A percentile compares a stretch with the other conserved stretches of the same genome.
Conservation (phyloP, 371 early-diverging fungal genomes). For the Funneliformis caledonium region DNA sequence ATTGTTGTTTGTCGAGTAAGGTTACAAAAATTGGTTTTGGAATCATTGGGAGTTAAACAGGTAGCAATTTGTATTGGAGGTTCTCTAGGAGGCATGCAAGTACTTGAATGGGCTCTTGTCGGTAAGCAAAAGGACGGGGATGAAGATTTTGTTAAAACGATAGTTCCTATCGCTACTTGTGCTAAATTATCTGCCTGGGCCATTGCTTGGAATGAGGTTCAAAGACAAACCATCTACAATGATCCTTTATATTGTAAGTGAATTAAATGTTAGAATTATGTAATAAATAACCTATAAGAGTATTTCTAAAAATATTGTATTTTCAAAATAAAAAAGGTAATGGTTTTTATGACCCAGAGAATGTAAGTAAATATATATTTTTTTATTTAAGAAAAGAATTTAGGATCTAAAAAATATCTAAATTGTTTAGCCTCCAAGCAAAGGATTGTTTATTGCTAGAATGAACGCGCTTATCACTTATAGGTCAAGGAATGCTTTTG, state of each 20-base stretch:
- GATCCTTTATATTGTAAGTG: constrained; percentile 79
- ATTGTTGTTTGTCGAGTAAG: constrained; percentile 40
- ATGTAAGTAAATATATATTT: constrained; percentile 46
- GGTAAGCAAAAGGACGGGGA: constrained; percentile 50
- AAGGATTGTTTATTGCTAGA: constrained; percentile 90
- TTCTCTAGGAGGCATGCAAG: constrained; percentile 97
- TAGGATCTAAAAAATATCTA: constrained; percentile 20
- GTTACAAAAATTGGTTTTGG: constrained; percentile 81
- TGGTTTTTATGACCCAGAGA: constrained; percentile 69
- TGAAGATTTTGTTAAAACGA: constrained; percentile 76
- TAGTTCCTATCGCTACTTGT: constrained; percentile 93
- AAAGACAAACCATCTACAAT: constrained; percentile 93
- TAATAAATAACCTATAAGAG: background rate
- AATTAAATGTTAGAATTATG: background rate
- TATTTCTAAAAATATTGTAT: background rate
- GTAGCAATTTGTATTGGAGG: constrained; percentile 92
- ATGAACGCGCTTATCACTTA: constrained; percentile 96
- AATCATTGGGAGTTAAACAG: constrained; percentile 80
- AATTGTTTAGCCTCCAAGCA: constrained; percentile 62
- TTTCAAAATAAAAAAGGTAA: constrained; percentile 48
- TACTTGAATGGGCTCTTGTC: constrained; percentile 91
- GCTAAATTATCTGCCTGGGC: constrained; percentile 97
- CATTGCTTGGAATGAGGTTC: constrained; percentile 96
- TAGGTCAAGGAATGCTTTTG: constrained; percentile 91
- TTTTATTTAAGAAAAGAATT: background rate